phyloP scores from a whole-genome alignment of 2,329 filamentous ascomycete genomes.

The Pseudocercospora macadamiae region DNA sequence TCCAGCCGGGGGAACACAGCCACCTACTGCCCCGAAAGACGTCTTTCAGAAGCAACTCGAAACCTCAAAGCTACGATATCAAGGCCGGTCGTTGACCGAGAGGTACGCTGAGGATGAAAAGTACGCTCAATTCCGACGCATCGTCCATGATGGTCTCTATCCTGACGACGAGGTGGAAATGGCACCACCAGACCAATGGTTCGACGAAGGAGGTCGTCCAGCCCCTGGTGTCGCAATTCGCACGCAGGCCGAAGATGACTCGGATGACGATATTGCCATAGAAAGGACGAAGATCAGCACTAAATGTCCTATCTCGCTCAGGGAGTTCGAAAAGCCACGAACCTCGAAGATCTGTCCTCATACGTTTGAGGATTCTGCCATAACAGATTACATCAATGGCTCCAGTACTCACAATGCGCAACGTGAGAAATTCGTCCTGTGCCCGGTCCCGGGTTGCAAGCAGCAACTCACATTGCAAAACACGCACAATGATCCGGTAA shows the following conservation, averaged over 20 bases:
- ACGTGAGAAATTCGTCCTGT: constrained; percentile 51
- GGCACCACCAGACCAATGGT: constrained; percentile 62
- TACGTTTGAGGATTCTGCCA: constrained; percentile 68
- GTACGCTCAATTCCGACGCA: constrained; percentile 63
- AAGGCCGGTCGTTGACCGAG: constrained; percentile 39
- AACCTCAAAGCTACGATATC: constrained; percentile 49
- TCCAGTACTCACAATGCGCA: constrained; percentile 5
- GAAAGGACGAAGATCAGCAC: constrained; percentile 65
- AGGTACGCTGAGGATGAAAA: constrained; percentile 63
- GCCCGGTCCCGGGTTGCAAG: constrained; percentile 67
- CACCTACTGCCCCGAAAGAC: constrained; percentile 40
- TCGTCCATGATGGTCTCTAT: constrained; percentile 64
- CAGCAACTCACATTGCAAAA: constrained; percentile 57
- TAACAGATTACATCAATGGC: constrained; percentile 56
- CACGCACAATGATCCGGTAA: constrained; percentile 59
- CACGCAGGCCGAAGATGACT: constrained; percentile 47
- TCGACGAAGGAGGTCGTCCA: constrained; percentile 53
- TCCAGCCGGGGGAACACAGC: constrained; percentile 41
- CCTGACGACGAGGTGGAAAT: constrained; percentile 56
- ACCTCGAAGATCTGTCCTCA: constrained; percentile 71
- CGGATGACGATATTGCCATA: constrained; percentile 71
- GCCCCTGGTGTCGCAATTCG: constrained; percentile 44
- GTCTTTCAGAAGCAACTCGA: constrained; percentile 44
- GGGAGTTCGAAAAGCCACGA: constrained; percentile 66
- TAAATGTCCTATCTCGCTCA: constrained; percentile 70